These are phyloP conservation scores for Miscanthus lutarioriparius DNA, from an alignment of 176 grass and related monocot species.

Conservation along the genomic window DNA sequence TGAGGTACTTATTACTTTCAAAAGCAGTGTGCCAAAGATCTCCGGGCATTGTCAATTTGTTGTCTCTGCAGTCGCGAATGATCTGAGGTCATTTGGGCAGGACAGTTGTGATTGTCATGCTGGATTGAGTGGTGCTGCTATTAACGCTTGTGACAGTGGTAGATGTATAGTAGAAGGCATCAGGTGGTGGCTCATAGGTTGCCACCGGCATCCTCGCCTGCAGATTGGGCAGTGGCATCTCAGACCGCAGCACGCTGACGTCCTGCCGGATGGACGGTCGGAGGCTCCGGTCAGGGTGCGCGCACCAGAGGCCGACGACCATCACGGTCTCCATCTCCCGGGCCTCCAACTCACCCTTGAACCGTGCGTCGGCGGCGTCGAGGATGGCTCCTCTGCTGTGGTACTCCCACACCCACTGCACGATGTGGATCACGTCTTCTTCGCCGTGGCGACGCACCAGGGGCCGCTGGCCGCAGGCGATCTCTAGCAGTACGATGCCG, in stretches of 20 bases:
- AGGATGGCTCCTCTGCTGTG: slow-evolving; percentile 25
- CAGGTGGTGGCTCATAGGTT: slow-evolving; percentile 2
- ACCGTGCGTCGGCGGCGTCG: slow-evolving; percentile 22
- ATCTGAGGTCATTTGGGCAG: neutral
- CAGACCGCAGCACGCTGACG: slow-evolving; percentile 22
- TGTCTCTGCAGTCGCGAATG: too few species aligned
- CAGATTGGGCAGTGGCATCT: slow-evolving; percentile 14
- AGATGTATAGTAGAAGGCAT: neutral
- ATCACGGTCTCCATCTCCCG: slow-evolving; percentile 44
- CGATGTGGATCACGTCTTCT: neutral
- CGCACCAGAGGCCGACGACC: slow-evolving; percentile 51
- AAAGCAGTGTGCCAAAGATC: too few species aligned
- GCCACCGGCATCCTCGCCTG: slow-evolving; percentile 38
- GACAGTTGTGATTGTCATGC: neutral
- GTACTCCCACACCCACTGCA: slow-evolving; percentile 28
- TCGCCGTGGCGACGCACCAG: neutral
- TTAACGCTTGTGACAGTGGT: neutral
- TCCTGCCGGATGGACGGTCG: slow-evolving; percentile 47
- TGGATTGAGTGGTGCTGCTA: slow-evolving; percentile 11
- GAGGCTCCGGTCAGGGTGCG: slow-evolving; percentile 25
- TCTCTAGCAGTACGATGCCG: slow-evolving; percentile 45
- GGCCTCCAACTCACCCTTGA: neutral
- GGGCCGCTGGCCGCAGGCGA: slow-evolving; percentile 27
- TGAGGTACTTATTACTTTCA: too few species aligned
- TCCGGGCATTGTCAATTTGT: too few species aligned